Conservation (phyloP, 2,329 filamentous ascomycete genomes). For the Magnaporthales sp. region DNA sequence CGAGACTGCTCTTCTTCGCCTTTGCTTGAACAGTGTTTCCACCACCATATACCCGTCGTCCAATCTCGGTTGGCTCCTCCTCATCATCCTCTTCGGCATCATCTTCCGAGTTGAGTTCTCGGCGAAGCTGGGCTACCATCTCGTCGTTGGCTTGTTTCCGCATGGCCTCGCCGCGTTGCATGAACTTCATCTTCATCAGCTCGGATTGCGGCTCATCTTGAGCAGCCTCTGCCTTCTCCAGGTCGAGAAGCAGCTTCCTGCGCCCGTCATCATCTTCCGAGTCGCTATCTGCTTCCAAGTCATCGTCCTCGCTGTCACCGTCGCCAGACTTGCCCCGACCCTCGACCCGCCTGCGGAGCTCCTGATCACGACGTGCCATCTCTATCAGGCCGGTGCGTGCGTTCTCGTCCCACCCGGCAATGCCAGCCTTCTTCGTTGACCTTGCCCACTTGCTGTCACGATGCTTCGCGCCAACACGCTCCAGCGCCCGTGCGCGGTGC, state of each 20-base stretch:
- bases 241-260: conserved; percentile 38
- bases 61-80: conserved; percentile 50
- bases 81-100: conserved; percentile 38
- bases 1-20: background rate
- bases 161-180: conserved; percentile 78
- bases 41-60: conserved; percentile 59
- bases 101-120: conserved; percentile 60
- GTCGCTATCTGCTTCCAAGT: conserved; percentile 33
- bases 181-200: conserved; percentile 83
- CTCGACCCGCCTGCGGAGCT: conserved; percentile 70
- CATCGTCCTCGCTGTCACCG: conserved; percentile 11
- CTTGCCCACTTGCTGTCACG: conserved; percentile 91
- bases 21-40: background rate
- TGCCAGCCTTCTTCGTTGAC: conserved; percentile 67
- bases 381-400: conserved; percentile 70
- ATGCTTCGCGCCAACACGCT: conserved; percentile 78
- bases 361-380: conserved; percentile 74
- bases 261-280: conserved; percentile 53
- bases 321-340: conserved; percentile 6
- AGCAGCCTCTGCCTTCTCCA: conserved; percentile 33
- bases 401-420: conserved; percentile 82
- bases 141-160: conserved; percentile 76
- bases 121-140: conserved; percentile 58
- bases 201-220: conserved; percentile 49
- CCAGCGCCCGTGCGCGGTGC: conserved; percentile 71